Base-by-base conservation (phyloP, 2,329 filamentous ascomycete genomes). In the Diaporthe sp. region DNA sequence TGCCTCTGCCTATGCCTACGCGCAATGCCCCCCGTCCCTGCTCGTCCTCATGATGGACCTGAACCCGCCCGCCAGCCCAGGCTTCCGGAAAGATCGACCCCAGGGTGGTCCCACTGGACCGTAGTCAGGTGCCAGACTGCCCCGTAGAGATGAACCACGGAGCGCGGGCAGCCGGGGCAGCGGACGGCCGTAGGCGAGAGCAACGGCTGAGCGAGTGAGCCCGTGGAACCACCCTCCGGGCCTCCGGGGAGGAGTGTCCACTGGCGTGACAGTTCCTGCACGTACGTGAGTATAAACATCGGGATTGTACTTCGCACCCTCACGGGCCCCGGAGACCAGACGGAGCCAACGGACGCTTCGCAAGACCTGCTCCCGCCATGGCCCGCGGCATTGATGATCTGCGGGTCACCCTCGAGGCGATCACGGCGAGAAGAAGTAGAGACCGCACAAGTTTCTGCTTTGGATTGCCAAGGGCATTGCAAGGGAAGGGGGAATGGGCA, bases 381-480 rank as follows among this genome's bases (percentile, higher is more conserved):
- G n/a, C 45, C 19, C 5, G 17, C 45, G 47, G 47, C 64, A 54
- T 68, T 68, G 45, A 28, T 54, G 64, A 68, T 68, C 33, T 68
- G 64, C 47, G 33, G 47, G 47, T 0, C 47, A 33, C 15, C 47
- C 30, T 38, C 35, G 47, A 38, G 47, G 17, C 33, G 64, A 68
- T 68, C 64, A 54, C 47, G 64, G 64, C 28, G 28, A 33, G 1
- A 35, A 30, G 60, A n/a, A 40, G 30, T 30, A 33, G 42, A 30
- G 58, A 38, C 33, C 40, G 35, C 35, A 25, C 35, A 54, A 4
- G n/a, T 28, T 60, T 42, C 13, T 40, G 70, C 19, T 54, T 38
- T 61, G 30, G 57, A 54, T 54, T 73, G 74, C 64, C 71, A 75
- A 69, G 54, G 54, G 61, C 47, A 35, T 33, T 28, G 25, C 64